Evolutionary conservation across 352 stramenopile species (phyloP).

Genomic region (Phytophthora europaea): DNA sequence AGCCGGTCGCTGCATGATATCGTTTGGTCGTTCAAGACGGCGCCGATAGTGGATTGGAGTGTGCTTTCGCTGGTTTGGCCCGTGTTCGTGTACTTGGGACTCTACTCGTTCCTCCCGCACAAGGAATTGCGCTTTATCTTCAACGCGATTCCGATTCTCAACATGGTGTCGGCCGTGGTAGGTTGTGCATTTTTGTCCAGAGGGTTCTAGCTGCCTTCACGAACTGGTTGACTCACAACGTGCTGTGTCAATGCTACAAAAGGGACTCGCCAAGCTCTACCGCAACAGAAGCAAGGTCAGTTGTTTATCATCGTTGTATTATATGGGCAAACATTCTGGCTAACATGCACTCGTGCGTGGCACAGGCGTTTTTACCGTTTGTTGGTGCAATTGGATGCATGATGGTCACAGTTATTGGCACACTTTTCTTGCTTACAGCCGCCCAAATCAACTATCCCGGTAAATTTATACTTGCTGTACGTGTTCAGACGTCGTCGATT

Average conservation of each 20-base stretch:
- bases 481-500: not conserved
- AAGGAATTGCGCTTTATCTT: slow-evolving; percentile 99
- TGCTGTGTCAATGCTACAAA: slow-evolving; percentile 2
- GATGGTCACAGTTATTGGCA: slow-evolving; percentile 54
- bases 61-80: slow-evolving; percentile 74
- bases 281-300: slow-evolving; percentile 65
- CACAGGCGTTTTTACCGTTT: slow-evolving; percentile 60
- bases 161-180: slow-evolving; percentile 93
- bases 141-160: slow-evolving; percentile 96
- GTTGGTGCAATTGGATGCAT: slow-evolving; percentile 65
- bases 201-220: not conserved
- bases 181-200: slow-evolving; percentile 4
- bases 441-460: slow-evolving; percentile 95
- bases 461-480: slow-evolving; percentile 19
- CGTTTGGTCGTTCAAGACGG: slow-evolving; percentile 39
- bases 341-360: not conserved
- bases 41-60: slow-evolving; percentile 58
- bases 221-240: not conserved
- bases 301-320: not conserved
- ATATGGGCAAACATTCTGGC: not conserved
- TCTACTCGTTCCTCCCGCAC: slow-evolving; percentile 98
- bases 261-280: slow-evolving; percentile 83
- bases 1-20: slow-evolving; percentile 61
- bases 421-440: slow-evolving; percentile 71
- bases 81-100: slow-evolving; percentile 88